These are phyloP conservation scores for Guyanaporus albipodus DNA, from an alignment of 768 basidiomycete genomes.

Conservation along the genomic window DNA sequence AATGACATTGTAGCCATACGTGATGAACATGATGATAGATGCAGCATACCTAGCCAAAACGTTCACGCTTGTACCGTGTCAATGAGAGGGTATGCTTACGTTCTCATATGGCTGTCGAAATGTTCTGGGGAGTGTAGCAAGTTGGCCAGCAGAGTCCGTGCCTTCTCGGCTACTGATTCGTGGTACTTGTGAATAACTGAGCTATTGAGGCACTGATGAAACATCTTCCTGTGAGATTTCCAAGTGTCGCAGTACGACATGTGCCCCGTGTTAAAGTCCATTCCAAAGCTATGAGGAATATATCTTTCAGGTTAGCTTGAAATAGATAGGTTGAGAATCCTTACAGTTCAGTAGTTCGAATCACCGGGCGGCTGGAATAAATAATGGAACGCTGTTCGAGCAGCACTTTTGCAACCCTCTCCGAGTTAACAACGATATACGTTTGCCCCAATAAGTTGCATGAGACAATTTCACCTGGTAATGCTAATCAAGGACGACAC, in stretches of 20 bases:
- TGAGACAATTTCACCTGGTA: slow-evolving; percentile 21
- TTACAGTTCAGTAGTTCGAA: slow-evolving; percentile 7
- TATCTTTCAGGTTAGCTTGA: neutral
- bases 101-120: slow-evolving; percentile 12
- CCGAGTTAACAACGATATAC: slow-evolving; percentile 24
- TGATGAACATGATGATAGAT: slow-evolving; percentile 20
- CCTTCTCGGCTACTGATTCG: slow-evolving; percentile 6
- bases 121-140: slow-evolving; percentile 14
- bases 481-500: neutral
- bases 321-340: neutral
- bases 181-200: slow-evolving; percentile 12
- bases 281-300: slow-evolving; percentile 16
- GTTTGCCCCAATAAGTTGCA: slow-evolving; percentile 19
- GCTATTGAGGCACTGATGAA: slow-evolving; percentile 11
- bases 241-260: slow-evolving; percentile 17
- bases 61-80: neutral
- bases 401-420: slow-evolving; percentile 18
- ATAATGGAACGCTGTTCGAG: slow-evolving; percentile 25
- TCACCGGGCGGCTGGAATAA: slow-evolving; percentile 21
- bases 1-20: slow-evolving; percentile 16
- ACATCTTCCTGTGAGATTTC: slow-evolving; percentile 17
- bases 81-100: slow-evolving; percentile 15
- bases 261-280: slow-evolving; percentile 22
- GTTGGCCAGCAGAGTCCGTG: slow-evolving; percentile 3
- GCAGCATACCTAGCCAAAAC: slow-evolving; percentile 13